Evolutionary conservation across 176 grass and related monocot genomes (phyloP).

Genomic region (Bonia amplexicaulis): DNA sequence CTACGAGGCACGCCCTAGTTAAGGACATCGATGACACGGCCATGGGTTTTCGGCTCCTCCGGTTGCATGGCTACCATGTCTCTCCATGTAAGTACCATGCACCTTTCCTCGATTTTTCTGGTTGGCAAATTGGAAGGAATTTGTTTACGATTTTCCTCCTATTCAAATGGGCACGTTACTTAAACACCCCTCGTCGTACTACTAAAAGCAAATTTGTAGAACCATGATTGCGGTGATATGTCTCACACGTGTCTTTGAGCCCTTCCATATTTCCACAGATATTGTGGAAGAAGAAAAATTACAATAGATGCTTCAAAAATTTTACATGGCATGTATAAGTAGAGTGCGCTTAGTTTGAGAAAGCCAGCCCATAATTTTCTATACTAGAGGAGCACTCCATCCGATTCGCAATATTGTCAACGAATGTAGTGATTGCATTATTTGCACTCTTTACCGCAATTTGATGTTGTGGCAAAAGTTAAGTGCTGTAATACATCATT

Average conservation of each 20-base stretch:
- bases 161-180: background rate
- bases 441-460: too few species aligned
- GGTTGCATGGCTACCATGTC: constrained; percentile 44
- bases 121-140: background rate
- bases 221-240: background rate
- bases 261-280: background rate
- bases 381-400: too few species aligned
- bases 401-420: too few species aligned
- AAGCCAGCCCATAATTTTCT: too few species aligned
- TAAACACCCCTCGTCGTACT: background rate
- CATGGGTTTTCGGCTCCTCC: constrained; percentile 56
- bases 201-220: too few species aligned
- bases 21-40: constrained; percentile 54
- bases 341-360: too few species aligned
- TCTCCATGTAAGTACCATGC: constrained; percentile 6
- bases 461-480: too few species aligned
- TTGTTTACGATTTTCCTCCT: background rate
- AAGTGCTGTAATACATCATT: too few species aligned
- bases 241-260: background rate
- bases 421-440: too few species aligned
- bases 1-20: background rate
- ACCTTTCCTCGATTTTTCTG: background rate
- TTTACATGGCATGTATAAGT: too few species aligned
- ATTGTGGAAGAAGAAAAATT: too few species aligned
- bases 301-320: background rate